Evolutionary conservation across 306 rosid genomes (phyloP).

Genomic region (Calophaca sinica): DNA sequence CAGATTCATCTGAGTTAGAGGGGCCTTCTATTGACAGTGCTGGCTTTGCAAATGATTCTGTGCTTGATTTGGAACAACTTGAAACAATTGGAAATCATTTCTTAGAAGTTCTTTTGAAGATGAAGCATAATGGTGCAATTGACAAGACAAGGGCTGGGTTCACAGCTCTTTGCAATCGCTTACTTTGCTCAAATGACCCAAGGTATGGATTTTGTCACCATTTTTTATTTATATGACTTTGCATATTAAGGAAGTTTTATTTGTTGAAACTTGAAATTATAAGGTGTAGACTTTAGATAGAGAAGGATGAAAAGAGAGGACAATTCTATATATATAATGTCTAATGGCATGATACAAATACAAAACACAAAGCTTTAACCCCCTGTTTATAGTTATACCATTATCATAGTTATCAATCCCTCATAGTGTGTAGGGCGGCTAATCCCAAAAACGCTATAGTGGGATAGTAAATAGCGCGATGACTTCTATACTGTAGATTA

Average conservation of each 20-base stretch:
- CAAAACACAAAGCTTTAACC: background rate
- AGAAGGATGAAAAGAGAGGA: conserved; percentile 15
- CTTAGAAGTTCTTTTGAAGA: conserved; percentile 95
- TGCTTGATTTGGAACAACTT: conserved; percentile 86
- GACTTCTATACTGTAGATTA: background rate
- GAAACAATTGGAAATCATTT: conserved; percentile 91
- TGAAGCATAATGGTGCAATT: conserved; percentile 99
- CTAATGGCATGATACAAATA: conserved; percentile 4
- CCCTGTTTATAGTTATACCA: background rate
- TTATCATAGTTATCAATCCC: background rate
- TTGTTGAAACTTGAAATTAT: background rate
- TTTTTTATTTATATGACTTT: conserved; percentile 27
- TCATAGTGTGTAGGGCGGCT: background rate
- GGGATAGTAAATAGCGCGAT: background rate
- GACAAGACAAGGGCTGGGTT: conserved; percentile 99
- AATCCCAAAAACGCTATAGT: background rate
- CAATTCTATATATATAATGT: background rate
- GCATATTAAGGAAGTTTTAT: background rate
- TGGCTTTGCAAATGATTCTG: conserved; percentile 56
- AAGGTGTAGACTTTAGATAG: background rate
- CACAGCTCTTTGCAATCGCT: conserved; percentile 95
- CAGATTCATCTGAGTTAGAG: conserved; percentile 56
- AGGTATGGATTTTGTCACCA: conserved; percentile 53
- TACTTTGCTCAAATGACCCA: conserved; percentile 91
- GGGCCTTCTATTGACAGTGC: conserved; percentile 50